Base-by-base conservation (phyloP, 805 yeast genomes). In the Candida glaebosa region DNA sequence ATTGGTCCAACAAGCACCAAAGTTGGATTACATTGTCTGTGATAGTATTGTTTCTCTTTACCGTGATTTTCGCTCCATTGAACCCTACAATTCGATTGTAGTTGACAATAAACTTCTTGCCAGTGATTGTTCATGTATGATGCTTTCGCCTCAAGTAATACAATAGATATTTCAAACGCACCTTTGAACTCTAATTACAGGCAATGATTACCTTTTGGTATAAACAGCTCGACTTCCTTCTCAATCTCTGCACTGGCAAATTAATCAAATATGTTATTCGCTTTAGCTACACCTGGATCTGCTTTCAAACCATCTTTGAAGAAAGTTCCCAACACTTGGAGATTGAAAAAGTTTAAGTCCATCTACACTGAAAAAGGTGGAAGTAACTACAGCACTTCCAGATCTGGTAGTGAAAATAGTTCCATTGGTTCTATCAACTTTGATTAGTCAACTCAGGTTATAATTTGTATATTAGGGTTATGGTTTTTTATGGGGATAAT, bases 251-350 rank as follows among this genome's bases (percentile, higher is more conserved):
- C n/a, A n/a, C n/a, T n/a, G n/a, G 26, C 10, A 22, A 22, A 22
- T 22, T 22, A n/a, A 10, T 22, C 26, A 22, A 22, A 22, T 3
- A 49, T 52, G 52, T 43, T 49, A 31, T 43, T 32, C 20, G 54
- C 51, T 31, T 56, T 65, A 45, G 52, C 67, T 40, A 58, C 63
- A 6, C 61, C 63, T 4, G 67, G 65, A n/a, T 63, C 71, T 4
- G 63, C 67, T 7, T 67, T 66, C 54, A 60, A 56, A 47, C 69
- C 70, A 7, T 61, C 70, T 6, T 41, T 63, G 32, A 57, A 53
- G 43, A 61, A 50, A 43, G 64, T 63, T 9, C 42, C 52, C 34
- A 57, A 52, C 47, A 57, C 70, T 8, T 64, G 71, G 69, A 56
- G 71, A 48, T 57, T 67, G 44, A 53, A 50, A 41, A 64, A 63